Percentiles rank a stretch among this genome's conserved stretches.
Conservation (phyloP, 148 eudicot genomes). For the Fagopyrum esculentum region DNA sequence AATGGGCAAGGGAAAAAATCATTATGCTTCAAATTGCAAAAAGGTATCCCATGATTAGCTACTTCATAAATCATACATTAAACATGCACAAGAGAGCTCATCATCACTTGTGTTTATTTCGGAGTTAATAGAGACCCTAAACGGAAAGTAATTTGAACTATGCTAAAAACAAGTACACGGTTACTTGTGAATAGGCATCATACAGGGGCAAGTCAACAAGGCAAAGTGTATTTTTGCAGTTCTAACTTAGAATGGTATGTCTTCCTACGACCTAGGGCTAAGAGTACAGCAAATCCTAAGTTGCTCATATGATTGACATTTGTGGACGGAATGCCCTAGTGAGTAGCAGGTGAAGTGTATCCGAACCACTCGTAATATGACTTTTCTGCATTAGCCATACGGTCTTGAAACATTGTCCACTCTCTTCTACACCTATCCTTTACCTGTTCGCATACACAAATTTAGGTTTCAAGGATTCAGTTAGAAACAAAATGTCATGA, state of each 20-base stretch:
- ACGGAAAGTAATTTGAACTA: not conserved
- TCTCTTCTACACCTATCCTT: slow-evolving; percentile 17
- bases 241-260: too few relatives aligned
- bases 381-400: slow-evolving; percentile 14
- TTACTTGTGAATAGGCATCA: not conserved
- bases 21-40: not conserved
- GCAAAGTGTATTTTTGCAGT: too few relatives aligned
- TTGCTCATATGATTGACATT: not conserved
- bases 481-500: not conserved
- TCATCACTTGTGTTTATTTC: too few relatives aligned
- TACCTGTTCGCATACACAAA: slow-evolving; percentile 25
- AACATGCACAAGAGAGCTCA: too few relatives aligned
- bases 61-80: too few relatives aligned
- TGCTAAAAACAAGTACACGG: not conserved
- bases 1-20: not conserved
- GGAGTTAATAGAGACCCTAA: too few relatives aligned
- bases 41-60: not conserved
- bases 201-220: too few relatives aligned
- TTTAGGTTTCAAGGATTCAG: not conserved
- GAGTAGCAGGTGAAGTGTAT: not conserved
- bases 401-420: slow-evolving; percentile 17
- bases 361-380: slow-evolving; percentile 11
- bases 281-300: not conserved
- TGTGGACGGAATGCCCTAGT: not conserved
- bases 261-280: not conserved